phyloP scores from a whole-genome alignment of 257 asterid genomes.

The Solanum acaule region DNA sequence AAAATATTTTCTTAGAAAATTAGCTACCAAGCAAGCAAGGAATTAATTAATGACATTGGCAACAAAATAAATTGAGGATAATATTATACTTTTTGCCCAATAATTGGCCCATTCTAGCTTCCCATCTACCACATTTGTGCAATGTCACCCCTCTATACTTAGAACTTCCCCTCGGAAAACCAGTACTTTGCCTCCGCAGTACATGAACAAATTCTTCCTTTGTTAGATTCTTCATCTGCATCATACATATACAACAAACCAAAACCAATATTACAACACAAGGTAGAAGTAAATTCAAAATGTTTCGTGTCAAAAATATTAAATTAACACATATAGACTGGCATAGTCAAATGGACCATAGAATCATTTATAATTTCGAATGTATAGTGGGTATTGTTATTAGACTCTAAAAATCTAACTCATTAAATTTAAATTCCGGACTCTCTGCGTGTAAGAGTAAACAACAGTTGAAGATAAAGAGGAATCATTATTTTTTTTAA shows the following conservation, averaged over 20 bases:
- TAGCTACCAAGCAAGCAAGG: neutral
- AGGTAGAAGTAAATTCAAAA: neutral
- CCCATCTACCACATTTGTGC: constrained; percentile 97
- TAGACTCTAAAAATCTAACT: neutral
- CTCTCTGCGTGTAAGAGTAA: neutral
- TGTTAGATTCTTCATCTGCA: constrained; percentile 61
- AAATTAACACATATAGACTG: neutral
- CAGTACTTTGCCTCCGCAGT: constrained; percentile 74
- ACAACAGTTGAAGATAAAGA: neutral
- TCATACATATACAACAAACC: neutral
- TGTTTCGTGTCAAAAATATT: neutral
- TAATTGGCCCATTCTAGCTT: constrained; percentile 80
- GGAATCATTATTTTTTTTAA: neutral
- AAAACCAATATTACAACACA: neutral
- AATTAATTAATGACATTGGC: neutral
- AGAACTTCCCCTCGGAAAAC: constrained; percentile 81
- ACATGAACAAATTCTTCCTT: constrained; percentile 93
- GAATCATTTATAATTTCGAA: no score
- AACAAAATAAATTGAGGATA: neutral
- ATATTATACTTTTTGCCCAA: constrained; percentile 61
- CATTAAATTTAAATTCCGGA: neutral
- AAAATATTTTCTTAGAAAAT: neutral
- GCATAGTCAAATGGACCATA: neutral
- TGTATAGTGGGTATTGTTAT: neutral
- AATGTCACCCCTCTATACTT: constrained; percentile 82